A percentile compares a stretch with the other conserved stretches of the same genome.
Conservation (phyloP, 208 protist genomes). For the Crithidia brevicula region DNA sequence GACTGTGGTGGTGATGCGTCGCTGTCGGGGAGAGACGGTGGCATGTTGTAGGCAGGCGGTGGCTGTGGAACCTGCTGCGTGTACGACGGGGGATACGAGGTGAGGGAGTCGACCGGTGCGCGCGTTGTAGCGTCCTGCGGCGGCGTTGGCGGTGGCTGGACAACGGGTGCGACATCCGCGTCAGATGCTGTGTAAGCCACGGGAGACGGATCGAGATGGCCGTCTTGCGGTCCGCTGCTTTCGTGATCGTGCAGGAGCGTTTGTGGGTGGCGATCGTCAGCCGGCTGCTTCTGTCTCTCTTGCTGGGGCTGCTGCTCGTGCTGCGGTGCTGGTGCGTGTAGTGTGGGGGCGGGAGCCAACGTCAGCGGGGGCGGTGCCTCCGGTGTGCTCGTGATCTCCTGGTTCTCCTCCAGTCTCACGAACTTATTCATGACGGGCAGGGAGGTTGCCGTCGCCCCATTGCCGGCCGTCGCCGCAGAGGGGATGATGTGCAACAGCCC, state of each 20-base stretch:
- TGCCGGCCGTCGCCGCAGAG: constrained; percentile 6
- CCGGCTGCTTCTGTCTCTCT: constrained; percentile 10
- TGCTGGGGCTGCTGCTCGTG: constrained; percentile 1
- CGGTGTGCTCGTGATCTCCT: neutral
- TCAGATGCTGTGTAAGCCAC: no score
- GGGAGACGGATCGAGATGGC: no score
- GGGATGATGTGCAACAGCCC: constrained; percentile 77
- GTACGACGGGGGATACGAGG: no score
- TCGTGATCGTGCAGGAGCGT: no score
- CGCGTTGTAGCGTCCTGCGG: no score
- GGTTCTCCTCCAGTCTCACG: neutral
- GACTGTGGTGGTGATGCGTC: no score
- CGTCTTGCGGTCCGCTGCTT: no score
- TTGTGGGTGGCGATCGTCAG: neutral
- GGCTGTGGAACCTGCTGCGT: no score
- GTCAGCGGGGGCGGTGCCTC: neutral
- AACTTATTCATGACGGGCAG: constrained; percentile 41
- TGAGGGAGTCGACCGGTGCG: no score
- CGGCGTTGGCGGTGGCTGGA: no score
- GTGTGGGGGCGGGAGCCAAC: neutral
- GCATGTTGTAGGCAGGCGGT: neutral
- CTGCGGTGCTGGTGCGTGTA: neutral
- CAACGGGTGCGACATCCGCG: no score
- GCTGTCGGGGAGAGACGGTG: neutral
- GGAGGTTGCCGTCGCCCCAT: neutral